A percentile compares a stretch with the other conserved stretches of the same genome.
Conservation (phyloP, 495 filamentous ascomycete species). For the Xylaria bambusicola region DNA sequence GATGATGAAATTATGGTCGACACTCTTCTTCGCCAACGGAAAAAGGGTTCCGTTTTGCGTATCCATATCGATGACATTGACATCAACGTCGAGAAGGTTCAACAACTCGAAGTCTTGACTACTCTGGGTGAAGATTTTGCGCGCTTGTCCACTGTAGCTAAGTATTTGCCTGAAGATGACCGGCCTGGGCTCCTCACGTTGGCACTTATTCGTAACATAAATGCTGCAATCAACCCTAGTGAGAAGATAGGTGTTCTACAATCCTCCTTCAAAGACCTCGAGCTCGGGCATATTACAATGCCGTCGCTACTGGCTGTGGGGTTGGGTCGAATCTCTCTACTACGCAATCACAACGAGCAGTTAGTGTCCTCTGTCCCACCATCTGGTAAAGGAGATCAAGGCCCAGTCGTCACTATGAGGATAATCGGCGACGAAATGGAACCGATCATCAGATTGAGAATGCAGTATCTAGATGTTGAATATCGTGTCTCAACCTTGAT, state of each 20-base stretch:
- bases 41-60: slow-evolving; percentile 84
- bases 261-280: slow-evolving; percentile 57
- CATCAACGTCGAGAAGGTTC: slow-evolving; percentile 56
- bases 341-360: slow-evolving; percentile 68
- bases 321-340: slow-evolving; percentile 58
- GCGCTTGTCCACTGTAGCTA: slow-evolving; percentile 81
- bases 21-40: slow-evolving; percentile 83
- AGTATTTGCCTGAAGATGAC: slow-evolving; percentile 95
- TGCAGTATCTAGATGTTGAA: slow-evolving; percentile 78
- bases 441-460: slow-evolving; percentile 81
- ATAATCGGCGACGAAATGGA: slow-evolving; percentile 94
- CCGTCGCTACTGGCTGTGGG: slow-evolving; percentile 79
- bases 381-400: slow-evolving; percentile 44
- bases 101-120: slow-evolving; percentile 64
- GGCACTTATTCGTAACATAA: slow-evolving; percentile 61
- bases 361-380: slow-evolving; percentile 55
- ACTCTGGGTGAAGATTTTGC: slow-evolving; percentile 74
- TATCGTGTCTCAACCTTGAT: slow-evolving; percentile 82
- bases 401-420: slow-evolving; percentile 58
- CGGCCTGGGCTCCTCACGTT: slow-evolving; percentile 85
- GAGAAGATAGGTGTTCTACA: slow-evolving; percentile 67
- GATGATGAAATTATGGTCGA: slow-evolving; percentile 92
- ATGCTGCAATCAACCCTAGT: slow-evolving; percentile 58
- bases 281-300: slow-evolving; percentile 80
- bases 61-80: slow-evolving; percentile 63